These are phyloP conservation scores for Ogataea hybrid DNA, from an alignment of 1,139 yeast species.

Conservation along the genomic window DNA sequence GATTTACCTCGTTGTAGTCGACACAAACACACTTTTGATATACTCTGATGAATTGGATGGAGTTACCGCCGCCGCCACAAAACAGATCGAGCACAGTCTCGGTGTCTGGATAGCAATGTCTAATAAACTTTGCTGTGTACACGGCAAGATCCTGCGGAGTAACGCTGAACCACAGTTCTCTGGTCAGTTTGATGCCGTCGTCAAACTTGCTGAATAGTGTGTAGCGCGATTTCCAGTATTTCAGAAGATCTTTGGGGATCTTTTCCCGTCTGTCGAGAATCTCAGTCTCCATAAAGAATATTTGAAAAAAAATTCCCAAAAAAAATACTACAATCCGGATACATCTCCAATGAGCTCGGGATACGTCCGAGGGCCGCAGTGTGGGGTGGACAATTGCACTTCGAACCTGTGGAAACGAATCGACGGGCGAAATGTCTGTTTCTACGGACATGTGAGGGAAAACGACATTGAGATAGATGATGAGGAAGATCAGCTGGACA, in stretches of 20 bases:
- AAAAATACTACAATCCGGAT: not conserved
- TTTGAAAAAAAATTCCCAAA: not conserved
- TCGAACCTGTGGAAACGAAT: constrained; percentile 68
- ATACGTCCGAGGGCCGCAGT: constrained; percentile 62
- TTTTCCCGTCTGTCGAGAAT: constrained; percentile 14
- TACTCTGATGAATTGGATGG: constrained; percentile 71
- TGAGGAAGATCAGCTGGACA: constrained; percentile 54
- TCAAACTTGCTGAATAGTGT: constrained; percentile 58
- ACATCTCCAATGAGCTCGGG: constrained; percentile 17
- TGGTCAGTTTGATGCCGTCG: constrained; percentile 69
- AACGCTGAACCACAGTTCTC: constrained; percentile 86
- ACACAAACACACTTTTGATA: constrained; percentile 63
- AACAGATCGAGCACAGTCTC: constrained; percentile 63
- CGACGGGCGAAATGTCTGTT: constrained; percentile 82
- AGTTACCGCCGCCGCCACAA: constrained; percentile 96
- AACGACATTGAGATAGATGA: constrained; percentile 77
- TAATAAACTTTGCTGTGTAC: constrained; percentile 58
- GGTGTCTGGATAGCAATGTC: constrained; percentile 49
- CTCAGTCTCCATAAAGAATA: constrained; percentile 3
- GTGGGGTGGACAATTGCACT: constrained; percentile 89
- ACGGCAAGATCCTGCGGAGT: constrained; percentile 80
- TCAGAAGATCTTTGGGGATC: constrained; percentile 43
- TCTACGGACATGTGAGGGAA: constrained; percentile 84
- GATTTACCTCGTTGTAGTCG: constrained; percentile 60
- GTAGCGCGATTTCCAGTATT: constrained; percentile 63